A percentile compares a stretch with the other conserved stretches of the same genome.
phyloP scores from a whole-genome alignment of 768 basidiomycete genomes.

The Suillus subalutaceus region DNA sequence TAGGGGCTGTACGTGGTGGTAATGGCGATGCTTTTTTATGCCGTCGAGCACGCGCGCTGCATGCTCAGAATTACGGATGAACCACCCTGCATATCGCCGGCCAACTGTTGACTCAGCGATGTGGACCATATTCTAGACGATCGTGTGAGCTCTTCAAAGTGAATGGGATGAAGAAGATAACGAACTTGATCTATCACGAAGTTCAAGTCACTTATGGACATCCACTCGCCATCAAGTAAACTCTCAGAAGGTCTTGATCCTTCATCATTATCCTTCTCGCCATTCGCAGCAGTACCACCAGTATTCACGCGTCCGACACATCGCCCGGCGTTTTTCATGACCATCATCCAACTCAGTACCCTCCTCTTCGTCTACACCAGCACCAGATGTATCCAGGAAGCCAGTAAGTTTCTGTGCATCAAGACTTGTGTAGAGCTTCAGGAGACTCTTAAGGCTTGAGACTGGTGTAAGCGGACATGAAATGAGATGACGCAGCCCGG shows the following conservation, averaged over 20 bases:
- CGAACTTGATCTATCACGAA: conserved; percentile 93
- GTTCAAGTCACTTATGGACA: conserved; percentile 91
- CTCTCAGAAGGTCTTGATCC: conserved; percentile 31
- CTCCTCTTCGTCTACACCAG: conserved; percentile 81
- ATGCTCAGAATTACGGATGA: conserved; percentile 94
- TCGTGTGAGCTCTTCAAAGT: background rate
- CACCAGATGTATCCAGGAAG: conserved; percentile 63
- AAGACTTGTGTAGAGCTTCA: conserved; percentile 94
- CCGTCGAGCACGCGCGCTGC: conserved; percentile 86
- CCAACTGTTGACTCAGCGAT: conserved; percentile 95
- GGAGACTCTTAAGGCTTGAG: conserved; percentile 85
- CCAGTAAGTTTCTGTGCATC: conserved; percentile 89
- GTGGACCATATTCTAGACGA: conserved; percentile 87
- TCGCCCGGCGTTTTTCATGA: conserved; percentile 86
- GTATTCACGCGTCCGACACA: conserved; percentile 53
- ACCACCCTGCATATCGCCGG: conserved; percentile 94
- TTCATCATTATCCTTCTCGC: conserved; percentile 39
- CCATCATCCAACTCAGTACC: conserved; percentile 97
- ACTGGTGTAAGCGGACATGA: conserved; percentile 76
- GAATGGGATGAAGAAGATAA: conserved; percentile 10
- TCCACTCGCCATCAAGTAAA: conserved; percentile 82
- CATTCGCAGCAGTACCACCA: conserved; percentile 53
- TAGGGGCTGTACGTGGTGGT: conserved; percentile 31
- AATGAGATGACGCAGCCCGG: conserved; percentile 81
- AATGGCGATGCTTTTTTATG: conserved; percentile 60